Evolutionary conservation across 2,329 filamentous ascomycete species (phyloP).

Genomic region (Ilyonectria sp.): DNA sequence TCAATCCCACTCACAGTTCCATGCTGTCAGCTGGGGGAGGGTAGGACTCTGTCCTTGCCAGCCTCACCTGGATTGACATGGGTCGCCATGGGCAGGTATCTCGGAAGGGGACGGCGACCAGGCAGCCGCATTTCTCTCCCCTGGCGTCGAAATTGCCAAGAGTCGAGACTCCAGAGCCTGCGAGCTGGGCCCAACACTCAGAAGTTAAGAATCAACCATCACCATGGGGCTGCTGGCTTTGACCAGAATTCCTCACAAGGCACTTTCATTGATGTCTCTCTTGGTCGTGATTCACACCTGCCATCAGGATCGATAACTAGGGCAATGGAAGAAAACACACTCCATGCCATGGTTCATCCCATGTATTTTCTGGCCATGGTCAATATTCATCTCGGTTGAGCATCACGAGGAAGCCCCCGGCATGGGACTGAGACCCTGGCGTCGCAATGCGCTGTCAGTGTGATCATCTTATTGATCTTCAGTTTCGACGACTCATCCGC

Average conservation of each 20-base stretch:
- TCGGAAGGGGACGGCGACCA: background rate
- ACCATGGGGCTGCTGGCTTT: background rate
- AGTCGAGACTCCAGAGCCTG: background rate
- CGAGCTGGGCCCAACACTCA: background rate
- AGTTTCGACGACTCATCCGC: no score
- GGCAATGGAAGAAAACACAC: background rate
- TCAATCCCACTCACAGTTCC: conserved; percentile 13
- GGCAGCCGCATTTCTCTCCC: conserved; percentile 2
- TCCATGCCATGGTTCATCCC: background rate
- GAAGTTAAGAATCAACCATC: background rate
- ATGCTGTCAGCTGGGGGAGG: background rate
- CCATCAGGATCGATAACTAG: background rate
- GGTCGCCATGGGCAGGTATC: background rate
- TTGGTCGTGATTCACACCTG: background rate
- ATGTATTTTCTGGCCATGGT: background rate
- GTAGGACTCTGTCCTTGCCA: conserved; percentile 6
- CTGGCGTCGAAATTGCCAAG: background rate
- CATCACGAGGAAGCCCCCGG: no score
- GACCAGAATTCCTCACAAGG: background rate
- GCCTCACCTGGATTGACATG: conserved; percentile 9
- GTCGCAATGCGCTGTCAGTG: no score
- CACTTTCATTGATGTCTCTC: background rate
- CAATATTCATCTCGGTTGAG: background rate
- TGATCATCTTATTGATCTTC: no score
- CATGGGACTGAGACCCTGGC: no score